A percentile compares a stretch with the other conserved stretches of the same genome.
Evolutionary conservation across 1,139 yeast genomes (phyloP).

Genomic region (Blastobotrys raffinosifermentans): DNA sequence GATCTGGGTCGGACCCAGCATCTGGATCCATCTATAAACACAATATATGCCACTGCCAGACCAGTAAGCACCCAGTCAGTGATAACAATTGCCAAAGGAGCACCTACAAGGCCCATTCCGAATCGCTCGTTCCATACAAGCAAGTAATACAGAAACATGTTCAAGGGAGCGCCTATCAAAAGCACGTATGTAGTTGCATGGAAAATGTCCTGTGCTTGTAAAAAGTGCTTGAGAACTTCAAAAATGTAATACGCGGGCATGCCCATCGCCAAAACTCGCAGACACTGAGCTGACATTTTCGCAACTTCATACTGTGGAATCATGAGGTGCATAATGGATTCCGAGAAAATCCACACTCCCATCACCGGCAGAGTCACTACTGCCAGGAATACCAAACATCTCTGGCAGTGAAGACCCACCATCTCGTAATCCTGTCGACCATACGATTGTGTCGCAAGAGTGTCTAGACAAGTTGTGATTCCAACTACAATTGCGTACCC

Average conservation of each 20-base stretch:
- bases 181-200: slow-evolving; percentile 83
- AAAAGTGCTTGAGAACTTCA: slow-evolving; percentile 73
- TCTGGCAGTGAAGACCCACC: slow-evolving; percentile 54
- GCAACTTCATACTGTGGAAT: slow-evolving; percentile 60
- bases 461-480: slow-evolving; percentile 79
- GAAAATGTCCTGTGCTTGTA: slow-evolving; percentile 90
- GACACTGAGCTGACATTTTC: slow-evolving; percentile 53
- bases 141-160: slow-evolving; percentile 64
- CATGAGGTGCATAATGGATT: slow-evolving; percentile 43
- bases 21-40: slow-evolving; percentile 53
- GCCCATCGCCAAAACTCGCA: slow-evolving; percentile 63
- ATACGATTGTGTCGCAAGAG: slow-evolving; percentile 64
- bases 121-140: slow-evolving; percentile 67
- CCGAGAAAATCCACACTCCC: slow-evolving; percentile 56
- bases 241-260: slow-evolving; percentile 82
- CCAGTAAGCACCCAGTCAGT: slow-evolving; percentile 61
- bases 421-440: slow-evolving; percentile 48
- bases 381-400: slow-evolving; percentile 50
- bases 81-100: slow-evolving; percentile 59
- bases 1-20: slow-evolving; percentile 71
- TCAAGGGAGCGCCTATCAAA: slow-evolving; percentile 72
- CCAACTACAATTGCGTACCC: slow-evolving; percentile 79
- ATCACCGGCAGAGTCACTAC: slow-evolving; percentile 42
- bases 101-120: slow-evolving; percentile 60
- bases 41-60: slow-evolving; percentile 46